phyloP scores from a whole-genome alignment of 2,329 filamentous ascomycete genomes.

The Fusarium continuum region DNA sequence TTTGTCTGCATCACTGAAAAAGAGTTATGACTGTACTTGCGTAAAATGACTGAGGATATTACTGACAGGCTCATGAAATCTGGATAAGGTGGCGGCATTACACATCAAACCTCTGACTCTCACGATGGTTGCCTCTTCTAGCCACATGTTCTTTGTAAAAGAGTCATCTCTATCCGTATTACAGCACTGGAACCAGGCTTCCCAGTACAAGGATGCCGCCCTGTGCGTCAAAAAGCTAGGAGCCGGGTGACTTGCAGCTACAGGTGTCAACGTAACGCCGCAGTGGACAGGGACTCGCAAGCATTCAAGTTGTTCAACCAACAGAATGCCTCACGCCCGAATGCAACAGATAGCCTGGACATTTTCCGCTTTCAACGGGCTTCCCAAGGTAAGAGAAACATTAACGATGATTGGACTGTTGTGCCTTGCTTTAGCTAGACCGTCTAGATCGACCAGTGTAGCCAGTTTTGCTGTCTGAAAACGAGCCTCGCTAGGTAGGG shows the following conservation, averaged over 20 bases:
- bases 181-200: neutral
- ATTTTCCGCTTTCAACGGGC: conserved; percentile 14
- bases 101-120: neutral
- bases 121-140: neutral
- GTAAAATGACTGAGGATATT: conserved; percentile 9
- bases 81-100: neutral
- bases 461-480: neutral
- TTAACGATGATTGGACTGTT: neutral
- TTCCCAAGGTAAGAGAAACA: neutral
- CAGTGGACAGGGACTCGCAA: neutral
- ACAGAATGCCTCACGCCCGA: neutral
- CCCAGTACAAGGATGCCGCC: conserved; percentile 4
- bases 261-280: neutral
- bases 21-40: neutral
- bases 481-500: neutral
- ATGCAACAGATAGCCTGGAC: neutral
- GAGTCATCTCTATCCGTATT: neutral
- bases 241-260: conserved; percentile 30
- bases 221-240: conserved; percentile 31
- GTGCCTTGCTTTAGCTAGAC: neutral
- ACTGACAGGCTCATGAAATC: conserved; percentile 10
- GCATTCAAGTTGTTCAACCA: neutral
- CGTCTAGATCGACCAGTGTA: neutral
- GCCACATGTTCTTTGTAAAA: neutral
- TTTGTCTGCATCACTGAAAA: neutral